Conservation (phyloP, 1,139 yeast genomes). For the Suhomyces panamericanus region DNA sequence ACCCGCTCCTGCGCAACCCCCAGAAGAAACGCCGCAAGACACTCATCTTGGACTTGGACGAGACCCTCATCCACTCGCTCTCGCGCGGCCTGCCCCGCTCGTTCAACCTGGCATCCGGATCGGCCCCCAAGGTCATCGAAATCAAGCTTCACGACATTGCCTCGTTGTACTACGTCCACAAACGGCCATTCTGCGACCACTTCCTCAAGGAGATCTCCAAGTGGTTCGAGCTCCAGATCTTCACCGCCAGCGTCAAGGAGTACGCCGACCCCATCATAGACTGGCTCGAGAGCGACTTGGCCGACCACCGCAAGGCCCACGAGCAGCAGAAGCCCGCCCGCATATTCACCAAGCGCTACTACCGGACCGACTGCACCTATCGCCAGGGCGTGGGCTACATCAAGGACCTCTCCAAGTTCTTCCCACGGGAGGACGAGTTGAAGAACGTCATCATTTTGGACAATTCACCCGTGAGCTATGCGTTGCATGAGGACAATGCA, state of each 20-base stretch:
- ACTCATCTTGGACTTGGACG: slow-evolving; percentile 85
- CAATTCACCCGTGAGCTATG: slow-evolving; percentile 88
- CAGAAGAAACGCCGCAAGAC: slow-evolving; percentile 54
- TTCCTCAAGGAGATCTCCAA: slow-evolving; percentile 74
- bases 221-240: slow-evolving; percentile 88
- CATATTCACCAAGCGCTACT: slow-evolving; percentile 61
- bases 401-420: slow-evolving; percentile 67
- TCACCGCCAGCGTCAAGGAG: slow-evolving; percentile 92
- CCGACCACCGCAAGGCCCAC: slow-evolving; percentile 17
- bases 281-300: slow-evolving; percentile 60
- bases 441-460: slow-evolving; percentile 79
- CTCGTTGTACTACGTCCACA: slow-evolving; percentile 84
- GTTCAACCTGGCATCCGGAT: slow-evolving; percentile 45
- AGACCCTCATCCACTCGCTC: slow-evolving; percentile 87
- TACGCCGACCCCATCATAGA: slow-evolving; percentile 97
- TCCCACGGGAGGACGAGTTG: slow-evolving; percentile 53
- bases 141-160: slow-evolving; percentile 70
- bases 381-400: slow-evolving; percentile 82
- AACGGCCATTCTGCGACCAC: slow-evolving; percentile 87
- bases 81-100: slow-evolving; percentile 58
- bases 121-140: slow-evolving; percentile 70
- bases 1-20: slow-evolving; percentile 46
- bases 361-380: slow-evolving; percentile 78
- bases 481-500: slow-evolving; percentile 82
- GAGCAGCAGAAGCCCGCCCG: slow-evolving; percentile 10